Base-by-base conservation (phyloP, 2,329 filamentous ascomycete species). In the Monascus ruber region DNA sequence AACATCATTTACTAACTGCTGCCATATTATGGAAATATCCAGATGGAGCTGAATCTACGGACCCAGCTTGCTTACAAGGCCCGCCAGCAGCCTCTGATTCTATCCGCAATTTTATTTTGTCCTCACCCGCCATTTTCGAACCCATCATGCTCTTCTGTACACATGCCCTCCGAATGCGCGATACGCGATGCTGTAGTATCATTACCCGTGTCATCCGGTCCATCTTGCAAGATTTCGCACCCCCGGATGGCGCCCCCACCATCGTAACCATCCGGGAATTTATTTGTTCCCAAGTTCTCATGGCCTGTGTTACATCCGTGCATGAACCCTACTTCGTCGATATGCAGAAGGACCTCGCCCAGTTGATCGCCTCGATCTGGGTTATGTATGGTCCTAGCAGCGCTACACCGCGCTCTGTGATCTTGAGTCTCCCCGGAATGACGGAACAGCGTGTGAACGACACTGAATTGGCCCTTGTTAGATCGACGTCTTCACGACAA, bases 251-350 rank as follows among this genome's bases (percentile, higher is more conserved):
- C 38, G 63, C 49, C 43, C 58, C 55, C n/a, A 77, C 79, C 9
- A 72, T 78, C 1, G 65, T 72, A 5, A 82, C 73, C 5, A 84
- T 96, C 45, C 80, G 88, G 38, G 86, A 94, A 54, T 98, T 88
- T 61, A 88, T 96, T 55, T 86, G 81, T 38, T 79, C 79, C 4
- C 84, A 94, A 48, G 85, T 96, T 2, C 74, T 98, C 36, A 85
- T 88, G 65, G 86, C 87, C 0, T 89, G 84, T 53, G 85, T 95
- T 57, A 85, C 81, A 1, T 93, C 85, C 2, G 77, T 98, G 37
- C 85, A 96, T 63, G 91, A 98, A 49, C 81, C 86, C 0, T 95
- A 96, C 62, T 98, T 96, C 62, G 88, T 95, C 28, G 91, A 98
- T 50, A 77, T 93, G 45, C 91, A 98, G 54, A 89, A 88, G 57